Evolutionary conservation across 208 protist species (phyloP).

Genomic region (Blechomonas ayalai): DNA sequence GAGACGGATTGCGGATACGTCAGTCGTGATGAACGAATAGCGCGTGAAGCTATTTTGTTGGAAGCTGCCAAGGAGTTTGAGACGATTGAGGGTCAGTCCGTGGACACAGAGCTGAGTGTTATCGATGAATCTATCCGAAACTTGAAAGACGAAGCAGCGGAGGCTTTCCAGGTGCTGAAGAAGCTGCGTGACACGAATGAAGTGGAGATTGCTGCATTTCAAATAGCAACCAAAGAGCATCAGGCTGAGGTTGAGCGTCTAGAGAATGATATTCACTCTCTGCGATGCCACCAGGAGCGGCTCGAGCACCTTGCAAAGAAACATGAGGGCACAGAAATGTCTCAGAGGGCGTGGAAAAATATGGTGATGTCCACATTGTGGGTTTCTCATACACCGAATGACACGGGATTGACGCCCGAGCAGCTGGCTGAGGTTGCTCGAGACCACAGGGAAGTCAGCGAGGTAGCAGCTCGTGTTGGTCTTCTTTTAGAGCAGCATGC

Average conservation of each 20-base stretch:
- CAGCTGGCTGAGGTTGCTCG: conserved; percentile 13
- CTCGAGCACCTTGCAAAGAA: conserved; percentile 41
- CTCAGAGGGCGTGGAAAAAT: conserved; percentile 26
- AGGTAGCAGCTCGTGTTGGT: conserved; percentile 32
- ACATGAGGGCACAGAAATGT: conserved; percentile 35
- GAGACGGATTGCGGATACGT: no score
- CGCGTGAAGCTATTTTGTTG: conserved; percentile 10
- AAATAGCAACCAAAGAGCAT: conserved; percentile 70
- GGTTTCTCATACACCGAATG: no score
- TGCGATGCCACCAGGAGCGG: conserved; percentile 16
- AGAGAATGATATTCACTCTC: conserved; percentile 18
- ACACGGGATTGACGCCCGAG: background rate
- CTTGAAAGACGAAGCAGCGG: conserved; percentile 11
- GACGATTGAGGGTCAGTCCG: conserved; percentile 15
- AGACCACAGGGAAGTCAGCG: conserved; percentile 23
- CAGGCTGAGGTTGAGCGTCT: conserved; percentile 50
- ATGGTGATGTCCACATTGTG: conserved; percentile 20
- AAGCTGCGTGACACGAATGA: conserved; percentile 32
- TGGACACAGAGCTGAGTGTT: conserved; percentile 20
- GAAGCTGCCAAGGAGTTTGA: conserved; percentile 15
- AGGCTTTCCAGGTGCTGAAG: conserved; percentile 17
- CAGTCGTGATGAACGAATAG: conserved; percentile 19
- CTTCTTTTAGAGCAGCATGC: conserved; percentile 28
- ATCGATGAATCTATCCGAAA: conserved; percentile 22
- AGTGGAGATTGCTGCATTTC: conserved; percentile 55